Base-by-base conservation (phyloP, 768 basidiomycete species). In the Termitomyces sp. region DNA sequence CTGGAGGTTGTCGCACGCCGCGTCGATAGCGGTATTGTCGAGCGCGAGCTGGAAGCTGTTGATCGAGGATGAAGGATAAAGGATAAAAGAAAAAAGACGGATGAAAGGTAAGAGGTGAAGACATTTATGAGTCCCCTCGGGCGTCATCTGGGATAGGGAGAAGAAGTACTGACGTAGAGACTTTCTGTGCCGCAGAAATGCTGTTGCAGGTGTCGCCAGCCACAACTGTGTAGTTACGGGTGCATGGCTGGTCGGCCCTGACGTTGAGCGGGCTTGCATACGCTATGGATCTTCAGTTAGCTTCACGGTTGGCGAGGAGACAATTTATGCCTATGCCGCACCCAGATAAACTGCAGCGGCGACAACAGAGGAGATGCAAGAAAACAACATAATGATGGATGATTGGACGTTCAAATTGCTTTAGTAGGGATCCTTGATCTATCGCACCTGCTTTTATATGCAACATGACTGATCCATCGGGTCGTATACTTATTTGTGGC, bases 31-130 rank as follows among this genome's bases (percentile, higher is more conserved):
- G 31, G 70, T 77, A 5, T 64, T 60, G 68, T 83, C 84, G 59
- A 81, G 80, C 37, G 73, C 78, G 57, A 89, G 79, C 68, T 89
- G 87, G 72, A 76, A 84, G 0, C 82, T 84, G 56, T 49, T 15
- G 24, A 26, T 50, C 9, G 37, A 10, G 24, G 33, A 10, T 33
- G 7, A 33, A 33, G 33, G 33, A 9, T 33, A 10, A 33, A 1
- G 4, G 33, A n/a, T n/a, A n/a, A n/a, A n/a, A n/a, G n/a, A n/a
- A n/a, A n/a, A n/a, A n/a, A n/a, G n/a, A n/a, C n/a, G n/a, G n/a
- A n/a, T n/a, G n/a, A n/a, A n/a, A n/a, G n/a, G n/a, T n/a, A 33
- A 6, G 33, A 33, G 9, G 8, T 9, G 9, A 33, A 33, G 33
- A 33, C 33, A 33, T 6, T 33, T n/a, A 9, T 9, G 5, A 33